These are phyloP conservation scores for Aureobasidium namibiae DNA, from an alignment of 2,329 filamentous ascomycete species.

Conservation along the genomic window DNA sequence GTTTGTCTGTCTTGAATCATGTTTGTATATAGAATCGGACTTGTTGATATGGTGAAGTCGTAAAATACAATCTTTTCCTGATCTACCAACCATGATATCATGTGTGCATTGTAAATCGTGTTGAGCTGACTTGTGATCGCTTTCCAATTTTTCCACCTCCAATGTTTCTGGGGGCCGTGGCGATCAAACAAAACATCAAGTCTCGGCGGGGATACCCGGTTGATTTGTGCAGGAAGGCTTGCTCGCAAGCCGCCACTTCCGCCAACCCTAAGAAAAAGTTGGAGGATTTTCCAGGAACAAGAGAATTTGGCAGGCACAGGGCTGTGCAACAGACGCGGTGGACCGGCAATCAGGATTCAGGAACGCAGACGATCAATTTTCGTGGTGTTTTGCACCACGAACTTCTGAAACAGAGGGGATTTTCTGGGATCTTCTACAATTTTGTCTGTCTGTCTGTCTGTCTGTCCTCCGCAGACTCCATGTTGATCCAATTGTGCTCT, in stretches of 20 bases:
- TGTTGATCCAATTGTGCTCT: neutral
- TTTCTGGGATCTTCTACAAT: neutral
- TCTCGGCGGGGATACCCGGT: conserved; percentile 3
- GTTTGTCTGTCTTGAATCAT: neutral
- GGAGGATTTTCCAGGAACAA: neutral
- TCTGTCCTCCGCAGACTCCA: too few relatives aligned
- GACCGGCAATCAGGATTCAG: neutral
- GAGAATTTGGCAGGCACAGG: neutral
- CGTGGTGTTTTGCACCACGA: neutral
- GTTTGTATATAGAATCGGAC: neutral
- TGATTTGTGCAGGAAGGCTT: conserved; percentile 2
- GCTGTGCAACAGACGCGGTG: conserved; percentile 6
- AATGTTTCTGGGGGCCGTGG: neutral
- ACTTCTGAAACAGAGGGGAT: neutral
- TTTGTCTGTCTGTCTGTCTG: neutral
- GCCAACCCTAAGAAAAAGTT: neutral
- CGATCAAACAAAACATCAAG: conserved; percentile 10
- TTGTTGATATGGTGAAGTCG: neutral
- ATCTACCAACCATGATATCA: neutral
- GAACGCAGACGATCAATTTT: conserved; percentile 1
- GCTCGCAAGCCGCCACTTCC: neutral
- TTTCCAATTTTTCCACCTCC: neutral
- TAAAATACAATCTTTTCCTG: neutral
- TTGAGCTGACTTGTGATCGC: neutral
- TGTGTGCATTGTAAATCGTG: neutral